phyloP scores from a whole-genome alignment of 2,329 filamentous ascomycete genomes.

The Xylogone sp. region DNA sequence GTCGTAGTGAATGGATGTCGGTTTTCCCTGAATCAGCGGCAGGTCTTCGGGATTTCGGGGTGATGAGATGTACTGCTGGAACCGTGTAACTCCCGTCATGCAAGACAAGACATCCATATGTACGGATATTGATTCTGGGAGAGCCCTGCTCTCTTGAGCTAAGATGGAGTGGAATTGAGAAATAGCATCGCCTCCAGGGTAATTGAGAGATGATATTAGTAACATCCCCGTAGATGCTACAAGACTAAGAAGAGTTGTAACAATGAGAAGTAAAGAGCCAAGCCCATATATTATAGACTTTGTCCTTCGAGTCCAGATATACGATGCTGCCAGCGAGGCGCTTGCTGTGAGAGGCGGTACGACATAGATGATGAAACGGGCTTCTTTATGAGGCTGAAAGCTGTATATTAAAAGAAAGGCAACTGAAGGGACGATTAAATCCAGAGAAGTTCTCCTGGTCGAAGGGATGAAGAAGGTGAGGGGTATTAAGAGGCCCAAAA shows the following conservation, averaged over 20 bases:
- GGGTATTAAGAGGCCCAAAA: constrained; percentile 49
- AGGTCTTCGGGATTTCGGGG: constrained; percentile 26
- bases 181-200: constrained; percentile 84
- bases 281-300: constrained; percentile 57
- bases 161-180: constrained; percentile 40
- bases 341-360: constrained; percentile 77
- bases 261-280: constrained; percentile 49
- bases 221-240: constrained; percentile 64
- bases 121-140: constrained; percentile 37
- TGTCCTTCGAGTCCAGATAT: constrained; percentile 61
- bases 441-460: constrained; percentile 38
- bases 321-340: constrained; percentile 69
- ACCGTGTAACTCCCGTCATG: constrained; percentile 69
- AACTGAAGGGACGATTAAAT: constrained; percentile 62
- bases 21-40: constrained; percentile 17
- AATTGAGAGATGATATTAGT: constrained; percentile 81
- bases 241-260: constrained; percentile 59
- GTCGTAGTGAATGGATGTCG: constrained; percentile 41
- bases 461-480: constrained; percentile 47
- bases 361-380: constrained; percentile 88
- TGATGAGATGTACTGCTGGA: constrained; percentile 39
- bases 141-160: constrained; percentile 24
- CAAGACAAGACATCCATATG: constrained; percentile 65
- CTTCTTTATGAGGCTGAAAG: constrained; percentile 90
- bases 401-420: constrained; percentile 79